These are phyloP conservation scores for Eimeria acervulina DNA, from an alignment of 169 alveolate species.

Conservation along the genomic window DNA sequence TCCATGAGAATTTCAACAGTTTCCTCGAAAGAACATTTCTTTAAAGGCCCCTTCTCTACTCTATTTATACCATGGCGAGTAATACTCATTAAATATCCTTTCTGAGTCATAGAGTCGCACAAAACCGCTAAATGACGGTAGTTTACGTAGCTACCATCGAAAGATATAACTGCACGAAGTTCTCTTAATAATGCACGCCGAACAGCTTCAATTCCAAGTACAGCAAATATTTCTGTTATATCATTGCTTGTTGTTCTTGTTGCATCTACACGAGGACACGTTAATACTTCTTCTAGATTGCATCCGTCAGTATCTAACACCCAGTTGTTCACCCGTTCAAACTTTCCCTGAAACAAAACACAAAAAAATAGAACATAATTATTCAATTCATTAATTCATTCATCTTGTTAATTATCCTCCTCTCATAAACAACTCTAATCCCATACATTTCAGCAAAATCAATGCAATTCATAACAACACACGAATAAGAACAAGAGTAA, in stretches of 20 bases:
- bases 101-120: conserved; percentile 99
- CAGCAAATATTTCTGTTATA: conserved; percentile 96
- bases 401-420: too few relatives aligned
- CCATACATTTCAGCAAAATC: neutral
- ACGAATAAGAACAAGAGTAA: neutral
- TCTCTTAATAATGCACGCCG: conserved; percentile 98
- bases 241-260: conserved; percentile 98
- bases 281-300: conserved; percentile 96
- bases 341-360: conserved; percentile 91
- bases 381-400: too few relatives aligned
- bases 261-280: conserved; percentile 95
- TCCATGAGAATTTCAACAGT: conserved; percentile 99
- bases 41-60: conserved; percentile 98
- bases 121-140: conserved; percentile 98
- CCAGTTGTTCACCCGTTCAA: conserved; percentile 96
- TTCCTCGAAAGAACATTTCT: conserved; percentile 99
- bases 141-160: conserved; percentile 96
- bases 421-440: neutral
- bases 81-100: conserved; percentile 99
- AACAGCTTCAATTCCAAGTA: conserved; percentile 99
- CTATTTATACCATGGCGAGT: conserved; percentile 99
- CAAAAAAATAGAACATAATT: neutral
- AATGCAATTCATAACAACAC: neutral
- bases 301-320: conserved; percentile 99
- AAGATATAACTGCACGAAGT: conserved; percentile 93